Evolutionary conservation across 2,329 filamentous ascomycete genomes (phyloP), one percentile per base, ranked within the genome.

Genomic region (Trichoderma sp.): DNA sequence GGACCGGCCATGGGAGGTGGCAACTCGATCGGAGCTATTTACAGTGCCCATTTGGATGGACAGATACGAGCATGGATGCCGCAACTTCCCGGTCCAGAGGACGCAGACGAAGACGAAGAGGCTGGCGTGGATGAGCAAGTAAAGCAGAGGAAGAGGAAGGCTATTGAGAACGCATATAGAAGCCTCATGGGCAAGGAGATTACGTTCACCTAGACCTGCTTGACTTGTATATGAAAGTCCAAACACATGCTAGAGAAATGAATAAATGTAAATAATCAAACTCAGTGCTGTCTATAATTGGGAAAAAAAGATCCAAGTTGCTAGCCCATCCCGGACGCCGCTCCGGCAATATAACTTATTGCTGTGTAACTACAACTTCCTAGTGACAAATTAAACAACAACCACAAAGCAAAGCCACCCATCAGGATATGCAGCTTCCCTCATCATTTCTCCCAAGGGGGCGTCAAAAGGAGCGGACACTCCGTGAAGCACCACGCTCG

Each of bases 341-440:
- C 30, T 70, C 15, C 57, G 1, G 1, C n/a, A 9, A 39, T 53
- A 43, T 15, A 34, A 6, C 15, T 21, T 21, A 14, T 14, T 57
- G 7, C 28, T 47, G 32, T 36, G 32, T 18, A 47, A 18, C 47
- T 15, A n/a, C 30, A 43, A n/a, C 12, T n/a, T 0, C 15, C 39
- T 14, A 30, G n/a, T 57, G 36, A 12, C 12, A 39, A 47, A 84
- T 78, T 94, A 85, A 84, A 97, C 91, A 24, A 91, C 87, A 6
- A 98, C 88, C 67, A 94, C 92, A 56, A 98, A 82, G 80, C 94
- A 93, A 30, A 97, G 81, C 92, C 95, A 99, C 0, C 96, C 96
- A 82, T 99, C 96, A 0, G 94, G 90, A 84, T 98, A 98, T 2
- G 93, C 90, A 4, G 93, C 92, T 77, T 92, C 92, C 71, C 90